phyloP scores from a whole-genome alignment of 2,329 filamentous ascomycete species.

The Boeremia lycopersici region DNA sequence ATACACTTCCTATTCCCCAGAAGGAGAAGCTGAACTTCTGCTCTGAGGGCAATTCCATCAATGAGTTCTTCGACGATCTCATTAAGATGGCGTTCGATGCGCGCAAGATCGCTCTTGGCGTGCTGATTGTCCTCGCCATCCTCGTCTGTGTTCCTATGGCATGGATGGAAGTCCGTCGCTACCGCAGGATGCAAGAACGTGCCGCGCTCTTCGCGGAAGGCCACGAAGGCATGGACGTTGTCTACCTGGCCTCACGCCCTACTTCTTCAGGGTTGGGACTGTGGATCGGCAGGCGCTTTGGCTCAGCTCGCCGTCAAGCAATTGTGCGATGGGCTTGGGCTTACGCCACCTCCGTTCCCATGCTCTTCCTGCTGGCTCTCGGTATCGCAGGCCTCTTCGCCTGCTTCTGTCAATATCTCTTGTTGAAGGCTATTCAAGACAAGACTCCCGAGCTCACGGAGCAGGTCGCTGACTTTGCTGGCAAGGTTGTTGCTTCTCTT shows the following conservation, averaged over 20 bases:
- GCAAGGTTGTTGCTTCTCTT: slow-evolving; percentile 74
- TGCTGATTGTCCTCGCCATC: slow-evolving; percentile 73
- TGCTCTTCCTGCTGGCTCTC: slow-evolving; percentile 84
- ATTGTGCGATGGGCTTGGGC: slow-evolving; percentile 82
- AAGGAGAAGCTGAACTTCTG: slow-evolving; percentile 88
- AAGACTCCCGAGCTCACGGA: slow-evolving; percentile 76
- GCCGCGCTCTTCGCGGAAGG: slow-evolving; percentile 70
- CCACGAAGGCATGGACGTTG: slow-evolving; percentile 82
- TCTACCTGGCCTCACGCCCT: slow-evolving; percentile 85
- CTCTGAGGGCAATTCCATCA: slow-evolving; percentile 80
- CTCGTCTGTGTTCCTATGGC: slow-evolving; percentile 79
- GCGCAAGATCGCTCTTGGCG: slow-evolving; percentile 75
- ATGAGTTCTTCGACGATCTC: slow-evolving; percentile 80
- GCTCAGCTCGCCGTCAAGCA: slow-evolving; percentile 67
- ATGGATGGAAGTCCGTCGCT: slow-evolving; percentile 78
- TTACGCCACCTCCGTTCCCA: slow-evolving; percentile 83
- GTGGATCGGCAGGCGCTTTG: slow-evolving; percentile 69
- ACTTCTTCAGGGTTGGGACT: slow-evolving; percentile 75
- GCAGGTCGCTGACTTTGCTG: slow-evolving; percentile 79
- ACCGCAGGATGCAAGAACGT: slow-evolving; percentile 73
- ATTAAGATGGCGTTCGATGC: slow-evolving; percentile 70
- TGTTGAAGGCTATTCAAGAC: slow-evolving; percentile 75
- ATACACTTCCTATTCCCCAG: slow-evolving; percentile 78
- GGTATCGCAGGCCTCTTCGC: slow-evolving; percentile 81
- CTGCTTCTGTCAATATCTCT: slow-evolving; percentile 79